Evolutionary conservation across 2,329 filamentous ascomycete species (phyloP).

Genomic region (Trichoderma gracile): DNA sequence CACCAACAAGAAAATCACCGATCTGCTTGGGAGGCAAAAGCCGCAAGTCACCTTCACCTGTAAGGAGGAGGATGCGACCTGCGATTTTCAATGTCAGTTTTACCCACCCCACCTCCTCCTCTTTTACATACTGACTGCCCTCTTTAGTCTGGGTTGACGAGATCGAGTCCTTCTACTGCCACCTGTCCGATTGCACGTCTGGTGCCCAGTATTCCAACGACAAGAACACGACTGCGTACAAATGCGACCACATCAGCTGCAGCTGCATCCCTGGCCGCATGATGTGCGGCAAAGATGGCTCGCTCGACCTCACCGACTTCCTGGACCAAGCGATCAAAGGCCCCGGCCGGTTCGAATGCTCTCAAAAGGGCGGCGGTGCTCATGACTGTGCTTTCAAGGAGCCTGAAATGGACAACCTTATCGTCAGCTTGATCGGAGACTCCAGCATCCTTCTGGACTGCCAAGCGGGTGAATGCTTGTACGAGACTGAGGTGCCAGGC

Average conservation of each 20-base stretch:
- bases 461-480: slow-evolving; percentile 85
- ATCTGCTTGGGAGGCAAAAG: slow-evolving; percentile 78
- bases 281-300: slow-evolving; percentile 89
- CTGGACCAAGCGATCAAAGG: slow-evolving; percentile 79
- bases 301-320: slow-evolving; percentile 90
- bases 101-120: neutral
- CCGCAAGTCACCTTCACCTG: slow-evolving; percentile 96
- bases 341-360: slow-evolving; percentile 80
- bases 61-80: slow-evolving; percentile 69
- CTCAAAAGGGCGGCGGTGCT: slow-evolving; percentile 61
- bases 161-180: slow-evolving; percentile 94
- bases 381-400: slow-evolving; percentile 83
- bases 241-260: slow-evolving; percentile 82
- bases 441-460: slow-evolving; percentile 83
- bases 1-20: slow-evolving; percentile 90
- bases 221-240: slow-evolving; percentile 80
- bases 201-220: slow-evolving; percentile 65
- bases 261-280: slow-evolving; percentile 87
- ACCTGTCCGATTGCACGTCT: slow-evolving; percentile 77
- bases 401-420: slow-evolving; percentile 88
- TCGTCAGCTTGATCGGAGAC: slow-evolving; percentile 86
- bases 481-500: slow-evolving; percentile 88
- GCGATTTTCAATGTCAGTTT: slow-evolving; percentile 87
- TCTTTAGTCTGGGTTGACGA: slow-evolving; percentile 86
- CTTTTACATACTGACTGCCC: slow-evolving; percentile 22